phyloP scores from a whole-genome alignment of 257 asterid genomes.

The Solanum medicagineum region DNA sequence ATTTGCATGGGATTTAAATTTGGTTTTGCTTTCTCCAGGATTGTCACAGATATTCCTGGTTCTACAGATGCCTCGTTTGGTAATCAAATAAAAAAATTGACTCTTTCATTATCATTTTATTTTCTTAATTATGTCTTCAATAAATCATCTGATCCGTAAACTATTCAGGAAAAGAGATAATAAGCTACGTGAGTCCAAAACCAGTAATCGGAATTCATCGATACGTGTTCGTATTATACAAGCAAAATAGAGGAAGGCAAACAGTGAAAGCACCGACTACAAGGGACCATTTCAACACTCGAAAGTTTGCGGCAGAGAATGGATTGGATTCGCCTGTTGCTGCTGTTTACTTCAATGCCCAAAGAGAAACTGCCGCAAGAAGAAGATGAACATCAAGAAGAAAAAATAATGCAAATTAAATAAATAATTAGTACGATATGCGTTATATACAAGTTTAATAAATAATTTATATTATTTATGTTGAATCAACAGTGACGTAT shows the following conservation, averaged over 20 bases:
- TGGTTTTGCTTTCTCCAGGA: constrained; percentile 28
- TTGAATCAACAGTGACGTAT: too few relatives aligned
- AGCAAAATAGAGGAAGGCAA: constrained; percentile 42
- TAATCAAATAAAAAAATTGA: constrained; percentile 1
- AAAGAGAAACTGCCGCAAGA: constrained; percentile 80
- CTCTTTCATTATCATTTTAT: neutral
- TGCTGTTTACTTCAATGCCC: constrained; percentile 74
- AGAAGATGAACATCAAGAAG: constrained; percentile 31
- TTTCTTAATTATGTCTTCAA: neutral
- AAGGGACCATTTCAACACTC: constrained; percentile 57
- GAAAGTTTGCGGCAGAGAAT: constrained; percentile 39
- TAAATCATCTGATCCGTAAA: neutral
- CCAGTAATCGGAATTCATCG: constrained; percentile 84
- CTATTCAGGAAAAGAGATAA: constrained; percentile 53
- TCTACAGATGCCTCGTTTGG: constrained; percentile 78
- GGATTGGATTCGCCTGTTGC: constrained; percentile 65
- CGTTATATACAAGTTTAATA: too few relatives aligned
- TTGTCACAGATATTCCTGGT: constrained; percentile 83
- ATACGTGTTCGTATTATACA: constrained; percentile 52
- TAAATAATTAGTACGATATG: too few relatives aligned
- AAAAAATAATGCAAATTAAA: too few relatives aligned
- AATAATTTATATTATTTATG: too few relatives aligned
- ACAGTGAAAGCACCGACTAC: constrained; percentile 44
- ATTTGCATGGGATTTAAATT: neutral
- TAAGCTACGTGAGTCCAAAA: constrained; percentile 54